These are phyloP conservation scores for Immersiella caudata DNA, from an alignment of 495 filamentous ascomycete genomes.

Conservation along the genomic window DNA sequence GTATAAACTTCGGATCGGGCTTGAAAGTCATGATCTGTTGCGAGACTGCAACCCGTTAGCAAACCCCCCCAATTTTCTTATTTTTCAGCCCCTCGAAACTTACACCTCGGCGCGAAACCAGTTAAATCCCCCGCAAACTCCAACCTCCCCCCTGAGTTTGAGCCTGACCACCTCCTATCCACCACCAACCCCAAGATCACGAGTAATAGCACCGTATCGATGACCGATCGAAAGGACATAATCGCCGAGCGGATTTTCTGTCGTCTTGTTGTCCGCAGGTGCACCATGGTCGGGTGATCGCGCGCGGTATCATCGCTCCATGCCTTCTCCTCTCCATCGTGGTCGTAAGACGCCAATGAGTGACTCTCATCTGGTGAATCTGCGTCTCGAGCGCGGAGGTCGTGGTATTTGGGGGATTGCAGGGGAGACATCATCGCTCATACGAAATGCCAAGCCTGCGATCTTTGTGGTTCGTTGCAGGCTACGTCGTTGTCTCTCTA, in stretches of 20 bases:
- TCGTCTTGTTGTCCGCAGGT: neutral
- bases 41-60: constrained; percentile 34
- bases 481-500: too few relatives aligned
- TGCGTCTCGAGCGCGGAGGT: neutral
- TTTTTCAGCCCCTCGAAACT: too few relatives aligned
- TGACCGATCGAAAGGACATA: constrained; percentile 31
- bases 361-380: neutral
- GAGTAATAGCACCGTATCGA: constrained; percentile 41
- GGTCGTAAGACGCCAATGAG: neutral
- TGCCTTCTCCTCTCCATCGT: constrained; percentile 8
- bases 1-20: constrained; percentile 44
- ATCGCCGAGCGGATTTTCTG: neutral
- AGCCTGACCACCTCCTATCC: constrained; percentile 27
- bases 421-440: constrained; percentile 15
- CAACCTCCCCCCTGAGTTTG: constrained; percentile 21
- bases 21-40: constrained; percentile 49
- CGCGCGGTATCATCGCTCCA: constrained; percentile 24
- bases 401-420: constrained; percentile 19
- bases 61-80: neutral
- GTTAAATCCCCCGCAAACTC: constrained; percentile 43
- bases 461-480: too few relatives aligned
- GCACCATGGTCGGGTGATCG: neutral
- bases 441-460: neutral
- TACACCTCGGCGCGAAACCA: constrained; percentile 43
- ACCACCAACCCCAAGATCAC: constrained; percentile 39